A percentile compares a stretch with the other conserved stretches of the same genome.
These are phyloP conservation scores for Hyaloraphidium curvatum DNA, from an alignment of 192 early-diverging fungal species.

Conservation along the genomic window DNA sequence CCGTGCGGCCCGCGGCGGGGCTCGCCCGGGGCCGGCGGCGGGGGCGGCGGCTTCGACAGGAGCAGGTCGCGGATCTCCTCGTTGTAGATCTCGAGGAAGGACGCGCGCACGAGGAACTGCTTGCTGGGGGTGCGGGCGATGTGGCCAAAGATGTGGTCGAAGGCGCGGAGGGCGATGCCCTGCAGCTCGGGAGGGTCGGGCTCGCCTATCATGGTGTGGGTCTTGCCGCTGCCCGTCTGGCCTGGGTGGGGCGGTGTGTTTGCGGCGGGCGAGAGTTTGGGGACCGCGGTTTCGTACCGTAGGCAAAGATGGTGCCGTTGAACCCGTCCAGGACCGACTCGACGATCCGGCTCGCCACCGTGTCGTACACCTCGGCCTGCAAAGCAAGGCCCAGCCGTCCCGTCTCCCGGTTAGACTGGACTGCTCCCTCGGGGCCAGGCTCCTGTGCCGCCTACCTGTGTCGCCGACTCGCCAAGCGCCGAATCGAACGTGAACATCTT, in stretches of 20 bases:
- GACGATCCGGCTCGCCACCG: constrained; percentile 32
- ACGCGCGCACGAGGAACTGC: constrained; percentile 38
- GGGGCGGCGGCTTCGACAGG: constrained; percentile 14
- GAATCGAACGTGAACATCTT: constrained; percentile 43
- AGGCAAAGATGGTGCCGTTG: constrained; percentile 43
- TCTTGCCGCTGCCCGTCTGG: constrained; percentile 34
- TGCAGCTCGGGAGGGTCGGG: constrained; percentile 23
- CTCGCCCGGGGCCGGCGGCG: no score
- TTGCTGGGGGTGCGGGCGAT: constrained; percentile 30
- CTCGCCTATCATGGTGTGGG: constrained; percentile 42
- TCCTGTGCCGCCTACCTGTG: constrained; percentile 14
- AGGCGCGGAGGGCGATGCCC: constrained; percentile 39
- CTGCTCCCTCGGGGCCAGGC: background rate
- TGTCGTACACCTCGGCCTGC: constrained; percentile 37
- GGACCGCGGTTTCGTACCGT: constrained; percentile 16
- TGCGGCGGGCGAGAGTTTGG: background rate
- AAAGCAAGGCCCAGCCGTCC: background rate
- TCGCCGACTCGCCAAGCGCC: constrained; percentile 30
- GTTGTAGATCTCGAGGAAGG: constrained; percentile 36
- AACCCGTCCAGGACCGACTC: constrained; percentile 36
- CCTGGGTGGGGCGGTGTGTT: constrained; percentile 7
- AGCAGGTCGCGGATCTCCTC: constrained; percentile 32
- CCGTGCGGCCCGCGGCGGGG: constrained; percentile 3
- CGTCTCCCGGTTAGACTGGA: background rate
- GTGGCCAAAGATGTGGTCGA: constrained; percentile 40